A percentile compares a stretch with the other conserved stretches of the same genome.
Conservation (phyloP, 2,329 filamentous ascomycete species). For the Aspergillus pseudoviridinutans region DNA sequence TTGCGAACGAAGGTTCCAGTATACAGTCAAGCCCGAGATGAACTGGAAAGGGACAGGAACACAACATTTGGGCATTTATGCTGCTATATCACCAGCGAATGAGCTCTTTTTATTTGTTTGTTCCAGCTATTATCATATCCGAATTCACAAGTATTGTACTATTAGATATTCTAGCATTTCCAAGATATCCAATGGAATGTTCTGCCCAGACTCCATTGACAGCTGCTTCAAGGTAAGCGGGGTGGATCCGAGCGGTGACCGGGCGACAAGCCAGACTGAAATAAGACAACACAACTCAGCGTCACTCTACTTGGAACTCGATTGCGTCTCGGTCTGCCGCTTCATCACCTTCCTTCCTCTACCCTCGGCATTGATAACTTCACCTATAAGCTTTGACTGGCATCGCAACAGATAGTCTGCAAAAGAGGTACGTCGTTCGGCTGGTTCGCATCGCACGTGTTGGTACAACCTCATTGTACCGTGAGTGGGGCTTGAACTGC, state of each 20-base stretch:
- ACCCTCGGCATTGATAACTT: no score
- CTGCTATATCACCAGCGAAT: background rate
- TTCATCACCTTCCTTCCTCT: no score
- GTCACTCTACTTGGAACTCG: constrained; percentile 3
- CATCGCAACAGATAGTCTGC: no score
- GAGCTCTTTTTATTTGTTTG: constrained; percentile 1
- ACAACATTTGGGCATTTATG: background rate
- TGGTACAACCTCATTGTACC: background rate
- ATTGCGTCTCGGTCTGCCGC: no score
- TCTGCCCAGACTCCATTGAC: background rate
- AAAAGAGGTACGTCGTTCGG: background rate
- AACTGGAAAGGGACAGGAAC: background rate
- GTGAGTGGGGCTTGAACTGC: background rate
- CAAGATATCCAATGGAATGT: constrained; percentile 20
- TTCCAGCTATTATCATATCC: constrained; percentile 9
- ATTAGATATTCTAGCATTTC: constrained; percentile 2
- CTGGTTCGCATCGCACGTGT: background rate
- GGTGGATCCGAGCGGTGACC: constrained; percentile 22
- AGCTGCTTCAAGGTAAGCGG: constrained; percentile 7
- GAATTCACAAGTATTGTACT: constrained; percentile 3
- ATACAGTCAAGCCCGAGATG: background rate
- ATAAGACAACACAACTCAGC: constrained; percentile 15
- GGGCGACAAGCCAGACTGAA: constrained; percentile 15
- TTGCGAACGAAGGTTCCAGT: background rate
- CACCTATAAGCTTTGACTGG: no score